Evolutionary conservation across 176 grass and related monocot species (phyloP).

Genomic region (Oryza australiensis): DNA sequence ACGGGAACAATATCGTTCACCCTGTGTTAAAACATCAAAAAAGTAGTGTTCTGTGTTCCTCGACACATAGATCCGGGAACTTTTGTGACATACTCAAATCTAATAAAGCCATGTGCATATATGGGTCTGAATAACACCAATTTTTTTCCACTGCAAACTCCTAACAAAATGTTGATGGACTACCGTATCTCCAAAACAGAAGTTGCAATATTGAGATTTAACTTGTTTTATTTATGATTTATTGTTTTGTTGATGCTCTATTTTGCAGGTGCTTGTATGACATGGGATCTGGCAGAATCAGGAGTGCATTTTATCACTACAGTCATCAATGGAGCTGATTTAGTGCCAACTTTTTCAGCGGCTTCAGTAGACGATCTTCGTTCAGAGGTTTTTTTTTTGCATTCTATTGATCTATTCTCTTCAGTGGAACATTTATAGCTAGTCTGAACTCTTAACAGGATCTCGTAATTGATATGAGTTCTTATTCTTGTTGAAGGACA

Average conservation of each 20-base stretch:
- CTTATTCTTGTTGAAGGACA: not conserved
- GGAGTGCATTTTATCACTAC: slow-evolving; percentile 88
- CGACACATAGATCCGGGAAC: too few relatives aligned
- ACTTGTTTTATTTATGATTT: slow-evolving; percentile 4
- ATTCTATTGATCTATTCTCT: not conserved
- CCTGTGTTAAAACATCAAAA: too few relatives aligned
- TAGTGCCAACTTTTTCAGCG: slow-evolving; percentile 93
- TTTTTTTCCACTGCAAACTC: not conserved
- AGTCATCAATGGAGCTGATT: slow-evolving; percentile 95
- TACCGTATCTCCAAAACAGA: not conserved
- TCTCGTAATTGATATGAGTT: not conserved
- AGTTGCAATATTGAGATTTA: slow-evolving; percentile 4
- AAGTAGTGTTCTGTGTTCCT: too few relatives aligned
- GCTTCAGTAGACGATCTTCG: slow-evolving; percentile 96
- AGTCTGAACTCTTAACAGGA: not conserved
- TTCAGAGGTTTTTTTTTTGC: slow-evolving; percentile 62
- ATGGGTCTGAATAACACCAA: not conserved
- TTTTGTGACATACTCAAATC: too few relatives aligned
- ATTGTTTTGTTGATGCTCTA: not conserved
- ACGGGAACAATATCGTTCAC: too few relatives aligned
- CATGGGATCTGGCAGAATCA: slow-evolving; percentile 96
- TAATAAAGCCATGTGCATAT: not conserved
- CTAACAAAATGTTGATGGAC: not conserved
- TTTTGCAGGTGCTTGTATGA: slow-evolving; percentile 94
- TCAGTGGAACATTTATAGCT: not conserved